These are phyloP conservation scores for Nicotiana tomentosiformis DNA, from an alignment of 257 asterid genomes.

Conservation along the genomic window DNA sequence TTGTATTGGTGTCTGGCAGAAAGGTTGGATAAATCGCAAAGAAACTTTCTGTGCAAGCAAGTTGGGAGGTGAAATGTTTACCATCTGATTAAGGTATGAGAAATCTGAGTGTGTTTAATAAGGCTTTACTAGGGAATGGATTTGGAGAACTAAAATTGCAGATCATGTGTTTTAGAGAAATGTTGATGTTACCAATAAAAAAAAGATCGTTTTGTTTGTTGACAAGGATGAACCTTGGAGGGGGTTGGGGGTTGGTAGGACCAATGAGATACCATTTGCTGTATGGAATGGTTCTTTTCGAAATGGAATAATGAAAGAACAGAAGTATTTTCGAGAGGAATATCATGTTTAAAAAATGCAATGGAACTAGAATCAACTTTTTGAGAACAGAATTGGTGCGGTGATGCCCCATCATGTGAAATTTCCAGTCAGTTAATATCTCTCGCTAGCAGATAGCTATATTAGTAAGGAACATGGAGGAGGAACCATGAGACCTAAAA, in stretches of 20 bases:
- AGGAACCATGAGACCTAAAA: background rate
- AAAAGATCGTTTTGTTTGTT: background rate
- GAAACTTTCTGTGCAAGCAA: background rate
- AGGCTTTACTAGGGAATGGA: background rate
- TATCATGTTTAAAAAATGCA: background rate
- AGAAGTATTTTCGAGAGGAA: background rate
- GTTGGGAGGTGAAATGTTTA: background rate
- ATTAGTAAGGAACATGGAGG: background rate
- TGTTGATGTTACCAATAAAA: too few relatives aligned
- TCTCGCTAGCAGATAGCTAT: background rate
- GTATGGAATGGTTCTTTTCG: background rate
- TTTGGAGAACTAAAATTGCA: background rate
- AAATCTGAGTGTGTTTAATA: background rate
- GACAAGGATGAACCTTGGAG: background rate
- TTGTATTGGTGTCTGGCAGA: background rate
- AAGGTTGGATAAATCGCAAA: background rate
- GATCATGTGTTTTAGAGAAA: background rate
- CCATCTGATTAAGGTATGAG: background rate
- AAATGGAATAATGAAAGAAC: background rate
- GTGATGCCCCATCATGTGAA: background rate
- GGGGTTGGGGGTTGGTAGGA: background rate
- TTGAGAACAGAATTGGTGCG: background rate
- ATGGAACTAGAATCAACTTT: background rate
- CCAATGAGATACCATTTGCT: background rate
- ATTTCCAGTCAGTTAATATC: background rate